Evolutionary conservation across 768 basidiomycete species (phyloP), one percentile per base, ranked within the genome.

Genomic region (Pleurotus salmoneostramineus): DNA sequence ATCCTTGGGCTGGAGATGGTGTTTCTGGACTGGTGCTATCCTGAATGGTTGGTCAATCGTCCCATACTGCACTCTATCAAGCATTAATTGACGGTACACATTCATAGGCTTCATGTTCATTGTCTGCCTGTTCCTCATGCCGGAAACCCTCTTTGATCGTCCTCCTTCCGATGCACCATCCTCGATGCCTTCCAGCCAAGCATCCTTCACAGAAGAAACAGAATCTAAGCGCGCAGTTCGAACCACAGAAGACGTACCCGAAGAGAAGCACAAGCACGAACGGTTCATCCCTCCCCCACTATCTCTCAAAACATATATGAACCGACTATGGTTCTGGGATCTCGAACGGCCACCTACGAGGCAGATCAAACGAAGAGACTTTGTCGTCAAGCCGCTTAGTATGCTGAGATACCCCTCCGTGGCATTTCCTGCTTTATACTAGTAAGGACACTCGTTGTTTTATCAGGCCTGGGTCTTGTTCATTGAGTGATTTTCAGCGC

Each of bases 11-110:
- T 73, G 74, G 73, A 65, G 75, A 44, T 77, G 76, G 77, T 76
- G 75, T 56, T 78, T 78, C 57, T 78, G 73, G 68, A 64, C 73
- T 11, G 71, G 74, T 31, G 70, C 72, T n/a, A 77, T 78, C n/a
- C 59, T 76, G n/a, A 72, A 77, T 60, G 73, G 69, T 61, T 27
- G 21, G 21, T 8, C 50, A 31, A 17, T 7, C 3, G 27, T 50
- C n/a, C 21, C 21, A 27, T 27, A 27, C 21, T 27, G 21, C 21
- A 27, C 21, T 14, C n/a, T 11, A 14, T 48, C 27, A 34, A 56
- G 6, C 31, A 12, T 37, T 36, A 54, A 17, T 17, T 54, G 31
- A 50, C 14, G 32, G 34, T 14, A 15, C 27, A 3, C 32, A 33
- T 27, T 27, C 21, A 27, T 27, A 62, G 65, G 70, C 15, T 50